Percentiles rank a stretch among this genome's conserved stretches.
Evolutionary conservation across 2,329 filamentous ascomycete species (phyloP).

Genomic region (Beauveria sp.): DNA sequence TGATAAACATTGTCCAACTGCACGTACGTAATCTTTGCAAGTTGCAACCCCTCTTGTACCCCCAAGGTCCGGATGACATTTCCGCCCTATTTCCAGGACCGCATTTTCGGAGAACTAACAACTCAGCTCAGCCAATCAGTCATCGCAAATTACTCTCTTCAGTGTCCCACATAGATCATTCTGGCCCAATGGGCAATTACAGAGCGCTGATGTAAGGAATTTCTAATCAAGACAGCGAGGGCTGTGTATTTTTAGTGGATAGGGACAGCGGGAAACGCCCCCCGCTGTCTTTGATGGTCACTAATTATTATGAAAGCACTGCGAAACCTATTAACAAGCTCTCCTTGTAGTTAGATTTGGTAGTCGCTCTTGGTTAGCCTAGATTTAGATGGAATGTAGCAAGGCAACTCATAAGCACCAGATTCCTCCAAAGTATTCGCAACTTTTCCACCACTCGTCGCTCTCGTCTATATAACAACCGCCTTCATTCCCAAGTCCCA

Average conservation of each 20-base stretch:
- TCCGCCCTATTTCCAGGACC: slow-evolving; percentile 1
- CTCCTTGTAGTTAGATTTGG: neutral
- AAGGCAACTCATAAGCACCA: neutral
- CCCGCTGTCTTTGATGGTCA: neutral
- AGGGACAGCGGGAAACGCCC: neutral
- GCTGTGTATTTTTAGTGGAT: neutral
- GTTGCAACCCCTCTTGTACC: too few relatives aligned
- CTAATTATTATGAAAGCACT: slow-evolving; percentile 3
- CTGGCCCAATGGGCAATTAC: neutral
- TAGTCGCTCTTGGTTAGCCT: neutral
- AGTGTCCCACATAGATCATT: neutral
- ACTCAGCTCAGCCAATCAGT: neutral
- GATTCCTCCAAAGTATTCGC: neutral
- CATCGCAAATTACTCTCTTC: too few relatives aligned
- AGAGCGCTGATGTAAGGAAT: slow-evolving; percentile 1
- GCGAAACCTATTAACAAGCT: neutral
- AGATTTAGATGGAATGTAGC: neutral
- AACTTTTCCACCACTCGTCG: neutral
- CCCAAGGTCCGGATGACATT: neutral
- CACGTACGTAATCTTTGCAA: neutral
- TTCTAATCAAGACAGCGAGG: neutral
- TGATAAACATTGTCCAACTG: too few relatives aligned
- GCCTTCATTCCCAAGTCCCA: neutral
- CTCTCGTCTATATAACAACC: neutral
- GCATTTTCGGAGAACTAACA: neutral